Conservation (phyloP, 371 early-diverging fungal genomes). For the Paraphysoderma sedebokerense region DNA sequence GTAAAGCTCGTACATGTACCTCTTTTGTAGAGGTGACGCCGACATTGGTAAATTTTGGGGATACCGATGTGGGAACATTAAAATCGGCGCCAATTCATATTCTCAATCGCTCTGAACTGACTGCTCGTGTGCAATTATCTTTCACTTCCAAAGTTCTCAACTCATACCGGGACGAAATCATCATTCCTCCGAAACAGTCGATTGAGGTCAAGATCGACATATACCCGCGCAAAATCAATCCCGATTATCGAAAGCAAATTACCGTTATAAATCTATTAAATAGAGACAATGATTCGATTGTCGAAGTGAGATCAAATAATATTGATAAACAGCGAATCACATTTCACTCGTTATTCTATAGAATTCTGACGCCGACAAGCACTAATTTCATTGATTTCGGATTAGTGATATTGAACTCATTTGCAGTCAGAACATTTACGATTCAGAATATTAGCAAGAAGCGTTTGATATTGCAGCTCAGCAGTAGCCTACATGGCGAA, state of each 20-base stretch:
- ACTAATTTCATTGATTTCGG: slow-evolving; percentile 93
- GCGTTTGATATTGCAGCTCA: slow-evolving; percentile 32
- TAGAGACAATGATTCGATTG: slow-evolving; percentile 71
- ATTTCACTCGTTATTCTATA: slow-evolving; percentile 89
- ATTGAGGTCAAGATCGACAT: slow-evolving; percentile 77
- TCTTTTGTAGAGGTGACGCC: slow-evolving; percentile 80
- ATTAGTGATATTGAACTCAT: slow-evolving; percentile 58
- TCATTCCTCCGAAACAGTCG: slow-evolving; percentile 66
- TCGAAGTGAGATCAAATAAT: slow-evolving; percentile 82
- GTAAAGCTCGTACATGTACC: slow-evolving; percentile 80
- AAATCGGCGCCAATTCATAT: slow-evolving; percentile 71
- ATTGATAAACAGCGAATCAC: slow-evolving; percentile 90
- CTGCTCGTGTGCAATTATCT: slow-evolving; percentile 66
- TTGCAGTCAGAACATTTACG: slow-evolving; percentile 56
- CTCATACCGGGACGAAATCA: slow-evolving; percentile 56
- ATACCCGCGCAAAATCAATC: slow-evolving; percentile 94
- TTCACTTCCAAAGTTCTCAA: slow-evolving; percentile 86
- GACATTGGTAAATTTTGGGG: slow-evolving; percentile 73
- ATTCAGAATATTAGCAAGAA: slow-evolving; percentile 65
- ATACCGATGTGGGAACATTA: slow-evolving; percentile 82
- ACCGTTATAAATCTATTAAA: slow-evolving; percentile 80
- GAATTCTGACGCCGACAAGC: slow-evolving; percentile 70
- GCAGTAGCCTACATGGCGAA: slow-evolving; percentile 51
- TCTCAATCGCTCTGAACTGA: slow-evolving; percentile 70
- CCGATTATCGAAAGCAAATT: slow-evolving; percentile 91